Base-by-base conservation (phyloP, 192 early-diverging fungal genomes). In the Coemansia sp. region DNA sequence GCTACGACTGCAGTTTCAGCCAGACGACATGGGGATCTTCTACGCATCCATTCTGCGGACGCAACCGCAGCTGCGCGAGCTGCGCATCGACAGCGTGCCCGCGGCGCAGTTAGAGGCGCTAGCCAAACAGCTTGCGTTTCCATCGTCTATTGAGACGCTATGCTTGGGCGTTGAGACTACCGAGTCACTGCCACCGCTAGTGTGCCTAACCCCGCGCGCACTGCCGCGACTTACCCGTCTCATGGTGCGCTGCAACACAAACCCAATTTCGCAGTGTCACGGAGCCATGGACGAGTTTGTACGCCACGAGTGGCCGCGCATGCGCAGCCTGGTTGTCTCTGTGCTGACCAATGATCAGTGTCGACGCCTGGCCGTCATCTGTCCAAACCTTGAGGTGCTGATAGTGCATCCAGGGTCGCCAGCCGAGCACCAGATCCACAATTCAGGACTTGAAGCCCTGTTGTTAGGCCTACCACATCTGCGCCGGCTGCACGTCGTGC, bases 351-450 rank as follows among this genome's bases (percentile, higher is more conserved):
- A 82, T 55, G 71, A 70, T 42, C 79, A 82, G 64, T 76, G 74
- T 51, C 67, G 56, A 14, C 59, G 56, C 25, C 64, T 82, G 46
- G 70, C 75, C 14, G 11, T 52, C 4, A 59, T 68, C 31, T 76
- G 79, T 27, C 79, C 79, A 2, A 63, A 64, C 42, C 74, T 82
- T 9, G 74, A 82, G 55, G 79, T 82, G 6, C 71, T 82, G 50
- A 74, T 82, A 33, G 79, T 82, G 33, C 79, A 82, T 68, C 79
- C 79, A 17, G 79, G 75, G 50, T 70, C 79, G 61, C 79, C 79
- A 1, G 65, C 75, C 6, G 79, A 82, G 67, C 79, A 72, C 60
- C 79, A 82, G 68, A 67, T 82, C 57, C 74, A 82, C 74, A 82
- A 82, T 71, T 61, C 64, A 6, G 79, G 79, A 19, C 64, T 82